Conservation (phyloP, 257 asterid genomes). For the Gynochthodes officinalis region DNA sequence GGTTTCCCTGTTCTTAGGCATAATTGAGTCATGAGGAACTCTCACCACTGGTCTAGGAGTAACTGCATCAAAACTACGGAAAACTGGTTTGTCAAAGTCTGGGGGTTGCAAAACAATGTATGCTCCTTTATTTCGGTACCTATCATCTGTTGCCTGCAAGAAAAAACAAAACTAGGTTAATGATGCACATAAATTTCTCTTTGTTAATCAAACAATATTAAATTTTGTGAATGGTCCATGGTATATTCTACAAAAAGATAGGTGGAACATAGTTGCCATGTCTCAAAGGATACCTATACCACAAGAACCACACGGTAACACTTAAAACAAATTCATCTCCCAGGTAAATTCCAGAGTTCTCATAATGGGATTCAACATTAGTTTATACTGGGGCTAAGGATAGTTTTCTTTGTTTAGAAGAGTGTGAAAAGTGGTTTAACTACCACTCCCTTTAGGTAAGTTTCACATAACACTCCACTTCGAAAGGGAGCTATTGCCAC, state of each 20-base stretch:
- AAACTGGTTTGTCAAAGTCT: conserved; percentile 58
- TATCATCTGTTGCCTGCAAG: conserved; percentile 80
- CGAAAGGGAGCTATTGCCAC: background rate
- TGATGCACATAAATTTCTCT: background rate
- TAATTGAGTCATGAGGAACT: conserved; percentile 6
- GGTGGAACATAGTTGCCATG: background rate
- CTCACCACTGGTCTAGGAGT: conserved; percentile 89
- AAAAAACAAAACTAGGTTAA: conserved; percentile 3
- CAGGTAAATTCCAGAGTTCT: background rate
- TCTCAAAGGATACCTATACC: background rate
- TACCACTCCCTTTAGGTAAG: background rate
- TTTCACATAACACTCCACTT: background rate
- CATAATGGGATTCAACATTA: too few relatives aligned
- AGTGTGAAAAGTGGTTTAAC: background rate
- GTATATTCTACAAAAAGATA: background rate
- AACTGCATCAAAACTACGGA: conserved; percentile 82
- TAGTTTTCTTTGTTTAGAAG: background rate
- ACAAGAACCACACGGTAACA: background rate
- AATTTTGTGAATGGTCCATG: background rate
- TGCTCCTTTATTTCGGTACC: conserved; percentile 88
- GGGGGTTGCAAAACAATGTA: conserved; percentile 85
- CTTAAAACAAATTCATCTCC: background rate
- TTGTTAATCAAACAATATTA: background rate
- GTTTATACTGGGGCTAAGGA: background rate
- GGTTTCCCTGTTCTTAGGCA: background rate